Evolutionary conservation across 805 yeast genomes (phyloP).

Genomic region (Starmera quercuum): DNA sequence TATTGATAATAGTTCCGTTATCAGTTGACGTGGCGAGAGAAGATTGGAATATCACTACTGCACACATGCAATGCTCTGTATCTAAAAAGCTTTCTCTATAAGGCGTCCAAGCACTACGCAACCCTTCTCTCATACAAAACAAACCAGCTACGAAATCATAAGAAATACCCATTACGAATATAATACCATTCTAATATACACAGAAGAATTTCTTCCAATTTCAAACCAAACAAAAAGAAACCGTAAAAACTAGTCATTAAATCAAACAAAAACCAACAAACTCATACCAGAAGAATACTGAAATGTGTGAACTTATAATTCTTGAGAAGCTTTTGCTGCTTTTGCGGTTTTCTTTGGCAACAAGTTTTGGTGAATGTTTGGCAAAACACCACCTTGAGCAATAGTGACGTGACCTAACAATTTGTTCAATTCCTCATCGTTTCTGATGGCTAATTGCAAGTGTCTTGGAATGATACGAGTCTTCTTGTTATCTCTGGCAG

Average conservation of each 20-base stretch:
- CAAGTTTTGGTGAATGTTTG: conserved; percentile 91
- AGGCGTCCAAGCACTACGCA: too few species aligned
- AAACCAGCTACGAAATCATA: too few species aligned
- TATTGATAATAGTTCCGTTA: too few species aligned
- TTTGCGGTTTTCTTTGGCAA: conserved; percentile 68
- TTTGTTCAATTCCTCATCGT: conserved; percentile 97
- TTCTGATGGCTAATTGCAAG: conserved; percentile 96
- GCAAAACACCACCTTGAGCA: conserved; percentile 99
- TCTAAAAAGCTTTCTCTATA: too few species aligned
- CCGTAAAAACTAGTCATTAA: not conserved
- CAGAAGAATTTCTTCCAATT: not conserved
- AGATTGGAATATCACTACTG: too few species aligned
- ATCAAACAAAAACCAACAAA: not conserved
- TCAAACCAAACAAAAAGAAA: not conserved
- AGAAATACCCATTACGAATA: too few species aligned
- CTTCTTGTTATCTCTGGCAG: conserved; percentile 98
- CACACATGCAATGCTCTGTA: too few species aligned
- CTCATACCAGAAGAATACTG: not conserved
- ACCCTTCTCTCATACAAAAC: too few species aligned
- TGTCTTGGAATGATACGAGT: conserved; percentile 99
- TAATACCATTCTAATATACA: not conserved
- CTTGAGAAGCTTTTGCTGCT: conserved; percentile 57
- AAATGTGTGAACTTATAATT: conserved; percentile 32
- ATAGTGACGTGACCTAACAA: conserved; percentile 88
- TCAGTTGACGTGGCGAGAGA: too few species aligned